These are phyloP conservation scores for Cladophialophora psammophila DNA, from an alignment of 2,329 filamentous ascomycete species.

Conservation along the genomic window DNA sequence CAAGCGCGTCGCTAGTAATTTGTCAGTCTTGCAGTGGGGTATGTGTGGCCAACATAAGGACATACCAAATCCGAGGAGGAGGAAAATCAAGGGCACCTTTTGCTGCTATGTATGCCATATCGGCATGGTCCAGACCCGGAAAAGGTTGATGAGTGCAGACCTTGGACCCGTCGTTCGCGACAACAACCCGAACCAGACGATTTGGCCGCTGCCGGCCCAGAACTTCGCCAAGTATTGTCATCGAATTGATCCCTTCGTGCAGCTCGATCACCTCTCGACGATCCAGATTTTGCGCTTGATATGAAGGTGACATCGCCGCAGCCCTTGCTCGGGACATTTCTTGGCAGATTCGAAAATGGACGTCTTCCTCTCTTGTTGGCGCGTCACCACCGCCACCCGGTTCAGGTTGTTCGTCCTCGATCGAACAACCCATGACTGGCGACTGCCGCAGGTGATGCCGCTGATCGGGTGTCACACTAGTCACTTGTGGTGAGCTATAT, in stretches of 20 bases:
- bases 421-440: neutral
- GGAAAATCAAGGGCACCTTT: constrained; percentile 14
- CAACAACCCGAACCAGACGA: neutral
- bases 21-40: neutral
- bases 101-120: constrained; percentile 7
- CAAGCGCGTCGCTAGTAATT: constrained; percentile 1
- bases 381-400: neutral
- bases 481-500: too few species aligned
- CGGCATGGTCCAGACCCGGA: constrained; percentile 12
- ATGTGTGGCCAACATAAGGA: neutral
- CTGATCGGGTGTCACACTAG: too few species aligned
- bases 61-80: constrained; percentile 13
- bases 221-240: constrained; percentile 16
- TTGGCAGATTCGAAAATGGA: constrained; percentile 15
- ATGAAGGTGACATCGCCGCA: constrained; percentile 6
- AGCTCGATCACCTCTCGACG: constrained; percentile 17
- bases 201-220: constrained; percentile 8
- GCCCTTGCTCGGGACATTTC: constrained; percentile 12
- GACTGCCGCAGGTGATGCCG: neutral
- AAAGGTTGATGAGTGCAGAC: neutral
- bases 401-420: neutral
- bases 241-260: constrained; percentile 16
- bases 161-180: constrained; percentile 7
- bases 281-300: neutral
- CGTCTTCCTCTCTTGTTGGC: constrained; percentile 10